A percentile compares a stretch with the other conserved stretches of the same genome.
phyloP scores from a whole-genome alignment of 129 eudicot species.

The Flaveria ramosissima region DNA sequence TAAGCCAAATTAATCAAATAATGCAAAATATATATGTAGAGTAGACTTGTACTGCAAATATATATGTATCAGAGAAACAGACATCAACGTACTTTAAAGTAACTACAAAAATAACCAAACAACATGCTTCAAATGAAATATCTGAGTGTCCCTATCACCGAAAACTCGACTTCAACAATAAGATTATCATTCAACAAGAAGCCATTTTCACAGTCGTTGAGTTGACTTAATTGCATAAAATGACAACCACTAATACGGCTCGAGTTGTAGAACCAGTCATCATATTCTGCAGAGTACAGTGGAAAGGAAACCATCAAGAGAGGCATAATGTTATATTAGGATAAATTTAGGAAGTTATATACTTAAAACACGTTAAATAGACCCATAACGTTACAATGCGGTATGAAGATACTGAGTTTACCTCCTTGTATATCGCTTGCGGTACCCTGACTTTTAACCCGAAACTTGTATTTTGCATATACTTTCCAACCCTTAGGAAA shows the following conservation, averaged over 20 bases:
- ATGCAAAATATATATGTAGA: too few species aligned
- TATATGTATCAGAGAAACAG: too few species aligned
- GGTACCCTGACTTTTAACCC: background rate
- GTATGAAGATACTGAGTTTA: background rate
- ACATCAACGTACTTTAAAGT: too few species aligned
- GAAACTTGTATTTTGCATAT: background rate
- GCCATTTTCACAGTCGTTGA: background rate
- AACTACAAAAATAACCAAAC: background rate
- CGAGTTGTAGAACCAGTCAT: conserved; percentile 6
- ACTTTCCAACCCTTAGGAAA: background rate
- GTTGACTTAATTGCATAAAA: background rate
- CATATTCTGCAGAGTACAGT: conserved; percentile 19
- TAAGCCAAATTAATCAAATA: too few species aligned
- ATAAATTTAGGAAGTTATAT: too few species aligned
- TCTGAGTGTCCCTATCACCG: too few species aligned
- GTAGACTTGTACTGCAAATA: too few species aligned
- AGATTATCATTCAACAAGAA: background rate
- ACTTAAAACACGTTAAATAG: background rate
- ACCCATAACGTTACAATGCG: background rate
- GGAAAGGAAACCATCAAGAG: background rate
- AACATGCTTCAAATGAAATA: too few species aligned
- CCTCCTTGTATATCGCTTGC: background rate
- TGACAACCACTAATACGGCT: background rate
- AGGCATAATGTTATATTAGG: too few species aligned
- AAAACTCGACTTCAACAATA: too few species aligned